Evolutionary conservation across 768 basidiomycete genomes (phyloP).

Genomic region (Boletales sp.): DNA sequence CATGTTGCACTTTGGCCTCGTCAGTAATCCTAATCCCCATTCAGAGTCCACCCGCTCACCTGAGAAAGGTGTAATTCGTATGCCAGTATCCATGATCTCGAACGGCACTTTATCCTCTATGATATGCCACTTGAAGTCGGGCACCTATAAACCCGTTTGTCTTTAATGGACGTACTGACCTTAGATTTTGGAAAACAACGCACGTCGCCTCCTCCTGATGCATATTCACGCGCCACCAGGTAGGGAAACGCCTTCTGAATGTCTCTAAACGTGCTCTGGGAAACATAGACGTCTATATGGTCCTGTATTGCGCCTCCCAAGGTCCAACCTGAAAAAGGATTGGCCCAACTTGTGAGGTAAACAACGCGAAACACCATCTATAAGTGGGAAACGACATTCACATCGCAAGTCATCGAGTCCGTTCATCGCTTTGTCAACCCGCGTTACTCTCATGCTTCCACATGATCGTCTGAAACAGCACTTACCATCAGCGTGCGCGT

Average conservation of each 20-base stretch:
- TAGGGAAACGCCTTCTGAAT: conserved; percentile 78
- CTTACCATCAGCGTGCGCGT: conserved; percentile 80
- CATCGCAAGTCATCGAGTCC: conserved; percentile 88
- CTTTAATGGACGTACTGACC: no score
- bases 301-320: conserved; percentile 58
- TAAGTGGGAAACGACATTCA: conserved; percentile 25
- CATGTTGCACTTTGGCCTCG: conserved; percentile 60
- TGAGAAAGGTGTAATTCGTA: conserved; percentile 61
- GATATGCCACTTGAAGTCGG: conserved; percentile 80
- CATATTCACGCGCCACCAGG: conserved; percentile 68
- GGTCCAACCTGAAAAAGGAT: conserved; percentile 61
- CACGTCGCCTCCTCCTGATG: conserved; percentile 80
- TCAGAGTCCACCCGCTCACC: conserved; percentile 38
- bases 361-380: conserved; percentile 1
- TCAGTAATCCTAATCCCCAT: background rate
- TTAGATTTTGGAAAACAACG: conserved; percentile 13
- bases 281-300: conserved; percentile 73
- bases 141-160: conserved; percentile 51
- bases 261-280: conserved; percentile 59
- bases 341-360: conserved; percentile 1
- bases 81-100: conserved; percentile 60
- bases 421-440: conserved; percentile 62
- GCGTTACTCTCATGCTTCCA: conserved; percentile 1
- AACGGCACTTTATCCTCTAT: conserved; percentile 68
- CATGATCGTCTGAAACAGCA: background rate